Conservation (phyloP, 1,284 basidiomycete species). For the Ceratobasidium theobromae region DNA sequence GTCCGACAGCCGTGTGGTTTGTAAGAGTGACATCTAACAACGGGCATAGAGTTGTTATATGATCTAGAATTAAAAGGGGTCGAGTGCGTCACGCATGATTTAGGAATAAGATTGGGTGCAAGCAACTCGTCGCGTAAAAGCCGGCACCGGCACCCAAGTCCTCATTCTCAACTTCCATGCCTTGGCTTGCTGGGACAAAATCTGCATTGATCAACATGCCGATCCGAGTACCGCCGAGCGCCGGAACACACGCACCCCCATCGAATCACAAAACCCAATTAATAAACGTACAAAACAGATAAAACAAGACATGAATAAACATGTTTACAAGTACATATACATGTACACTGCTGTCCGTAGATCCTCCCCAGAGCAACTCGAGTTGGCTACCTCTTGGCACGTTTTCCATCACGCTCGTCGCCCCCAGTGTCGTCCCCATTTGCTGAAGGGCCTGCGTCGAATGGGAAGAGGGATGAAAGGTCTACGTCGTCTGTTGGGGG, state of each 20-base stretch:
- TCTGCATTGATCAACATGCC: not conserved
- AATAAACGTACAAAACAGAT: not conserved
- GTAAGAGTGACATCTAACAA: too few relatives aligned
- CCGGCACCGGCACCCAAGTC: too few relatives aligned
- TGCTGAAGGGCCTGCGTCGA: constrained; percentile 1
- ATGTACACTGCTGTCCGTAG: not conserved
- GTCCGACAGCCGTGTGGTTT: too few relatives aligned
- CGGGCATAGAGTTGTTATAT: too few relatives aligned
- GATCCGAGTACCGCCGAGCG: too few relatives aligned
- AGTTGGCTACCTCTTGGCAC: not conserved
- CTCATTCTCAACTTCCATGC: not conserved
- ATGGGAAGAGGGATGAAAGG: constrained; percentile 9
- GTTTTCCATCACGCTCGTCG: constrained; percentile 25
- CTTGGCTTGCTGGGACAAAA: too few relatives aligned
- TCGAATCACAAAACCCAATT: not conserved
- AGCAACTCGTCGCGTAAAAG: too few relatives aligned
- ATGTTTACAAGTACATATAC: constrained; percentile 3
- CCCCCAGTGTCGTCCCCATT: not conserved
- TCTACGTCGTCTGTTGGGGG: constrained; percentile 29
- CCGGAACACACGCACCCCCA: not conserved
- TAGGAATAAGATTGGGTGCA: too few relatives aligned
- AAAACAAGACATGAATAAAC: not conserved
- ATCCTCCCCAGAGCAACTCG: not conserved
- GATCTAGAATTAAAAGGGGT: too few relatives aligned
- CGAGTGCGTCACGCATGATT: too few relatives aligned